A percentile compares a stretch with the other conserved stretches of the same genome.
phyloP scores from a whole-genome alignment of 192 early-diverging fungal species.

The Podochytrium sp. region DNA sequence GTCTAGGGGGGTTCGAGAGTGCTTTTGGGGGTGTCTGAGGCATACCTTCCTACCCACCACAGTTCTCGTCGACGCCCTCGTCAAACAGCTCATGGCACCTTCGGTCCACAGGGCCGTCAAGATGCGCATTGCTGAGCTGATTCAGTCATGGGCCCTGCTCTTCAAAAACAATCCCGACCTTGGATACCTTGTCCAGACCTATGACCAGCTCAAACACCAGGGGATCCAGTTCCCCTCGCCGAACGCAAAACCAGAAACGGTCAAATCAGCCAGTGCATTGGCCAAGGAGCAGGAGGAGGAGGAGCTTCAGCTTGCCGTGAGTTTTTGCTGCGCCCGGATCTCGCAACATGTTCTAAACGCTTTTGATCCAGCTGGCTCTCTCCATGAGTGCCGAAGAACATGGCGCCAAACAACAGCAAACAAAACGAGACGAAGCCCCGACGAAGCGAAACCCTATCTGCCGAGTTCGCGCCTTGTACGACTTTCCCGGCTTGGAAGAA shows the following conservation, averaged over 20 bases:
- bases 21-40: too few species aligned
- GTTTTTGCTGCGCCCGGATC: not conserved
- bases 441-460: constrained; percentile 57
- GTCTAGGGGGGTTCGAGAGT: too few species aligned
- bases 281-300: constrained; percentile 94
- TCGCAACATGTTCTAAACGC: not conserved
- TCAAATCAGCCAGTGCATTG: not conserved
- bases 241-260: constrained; percentile 39
- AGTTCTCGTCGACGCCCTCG: constrained; percentile 78
- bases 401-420: not conserved
- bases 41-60: too few species aligned
- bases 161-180: constrained; percentile 80
- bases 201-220: constrained; percentile 52
- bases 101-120: constrained; percentile 80
- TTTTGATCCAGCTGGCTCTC: constrained; percentile 66
- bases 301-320: constrained; percentile 82
- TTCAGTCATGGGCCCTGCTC: constrained; percentile 90
- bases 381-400: constrained; percentile 71
- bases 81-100: constrained; percentile 73
- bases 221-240: constrained; percentile 45
- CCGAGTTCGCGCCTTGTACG: constrained; percentile 89
- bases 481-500: constrained; percentile 86
- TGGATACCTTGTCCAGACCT: constrained; percentile 68
- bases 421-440: not conserved
- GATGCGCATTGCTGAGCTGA: constrained; percentile 79